These are phyloP conservation scores for Acanthamoeba culbertsoni DNA, from an alignment of 208 protist species.

Conservation along the genomic window DNA sequence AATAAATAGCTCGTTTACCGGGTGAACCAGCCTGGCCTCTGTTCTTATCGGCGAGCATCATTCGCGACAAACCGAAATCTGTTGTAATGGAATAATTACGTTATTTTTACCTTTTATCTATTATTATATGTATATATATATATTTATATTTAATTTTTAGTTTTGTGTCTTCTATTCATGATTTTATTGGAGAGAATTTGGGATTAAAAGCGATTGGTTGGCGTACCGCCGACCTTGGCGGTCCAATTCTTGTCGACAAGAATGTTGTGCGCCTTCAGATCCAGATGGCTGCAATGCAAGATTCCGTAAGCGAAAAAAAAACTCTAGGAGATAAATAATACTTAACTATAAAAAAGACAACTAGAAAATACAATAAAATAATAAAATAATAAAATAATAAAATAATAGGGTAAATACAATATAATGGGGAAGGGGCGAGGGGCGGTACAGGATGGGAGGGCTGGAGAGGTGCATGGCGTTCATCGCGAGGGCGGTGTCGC, in stretches of 20 bases:
- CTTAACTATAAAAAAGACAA: too few species aligned
- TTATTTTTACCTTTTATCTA: not conserved
- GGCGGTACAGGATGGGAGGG: conserved; percentile 25
- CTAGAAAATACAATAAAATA: not conserved
- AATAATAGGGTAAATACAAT: not conserved
- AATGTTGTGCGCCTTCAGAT: conserved; percentile 47
- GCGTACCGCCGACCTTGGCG: conserved; percentile 32
- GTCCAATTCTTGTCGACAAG: conserved; percentile 50
- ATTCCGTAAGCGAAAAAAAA: not conserved
- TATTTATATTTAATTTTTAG: too few species aligned
- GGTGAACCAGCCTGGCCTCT: conserved; percentile 36
- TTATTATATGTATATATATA: too few species aligned
- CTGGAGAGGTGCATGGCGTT: conserved; percentile 56
- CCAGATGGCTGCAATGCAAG: not conserved
- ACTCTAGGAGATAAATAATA: too few species aligned
- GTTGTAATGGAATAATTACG: not conserved
- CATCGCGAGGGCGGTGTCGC: conserved; percentile 38
- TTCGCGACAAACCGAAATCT: conserved; percentile 40
- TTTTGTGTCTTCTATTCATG: too few species aligned
- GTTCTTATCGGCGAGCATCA: conserved; percentile 29
- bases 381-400: not conserved
- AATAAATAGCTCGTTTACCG: not conserved
- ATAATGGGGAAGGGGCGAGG: not conserved
- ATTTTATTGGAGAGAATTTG: too few species aligned
- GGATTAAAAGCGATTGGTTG: not conserved